Conservation (phyloP, 108 stramenopile species). For the Cyclotella atomus region DNA sequence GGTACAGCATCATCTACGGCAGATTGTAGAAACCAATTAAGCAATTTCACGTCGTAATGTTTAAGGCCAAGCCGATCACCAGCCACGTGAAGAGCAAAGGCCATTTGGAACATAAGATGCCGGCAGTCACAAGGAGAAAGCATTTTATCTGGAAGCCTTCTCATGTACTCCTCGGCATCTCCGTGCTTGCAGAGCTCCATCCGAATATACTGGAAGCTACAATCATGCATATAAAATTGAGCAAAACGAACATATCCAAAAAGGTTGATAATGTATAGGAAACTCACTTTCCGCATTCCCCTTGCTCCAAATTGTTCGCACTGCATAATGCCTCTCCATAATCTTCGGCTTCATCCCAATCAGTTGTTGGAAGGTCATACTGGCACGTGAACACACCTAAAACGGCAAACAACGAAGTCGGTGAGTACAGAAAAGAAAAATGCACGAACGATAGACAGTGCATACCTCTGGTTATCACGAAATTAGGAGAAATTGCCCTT, state of each 20-base stretch:
- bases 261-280: too few species aligned
- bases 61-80: conserved; percentile 84
- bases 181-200: conserved; percentile 97
- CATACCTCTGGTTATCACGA: conserved; percentile 79
- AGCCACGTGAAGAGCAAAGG: conserved; percentile 89
- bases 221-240: too few species aligned
- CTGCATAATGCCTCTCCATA: neutral
- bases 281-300: conserved; percentile 36
- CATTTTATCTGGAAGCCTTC: conserved; percentile 59
- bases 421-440: neutral
- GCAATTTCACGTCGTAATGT: conserved; percentile 98
- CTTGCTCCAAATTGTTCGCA: conserved; percentile 7
- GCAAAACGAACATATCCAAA: too few species aligned
- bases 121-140: conserved; percentile 55
- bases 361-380: conserved; percentile 61
- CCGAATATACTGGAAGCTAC: conserved; percentile 93
- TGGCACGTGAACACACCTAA: conserved; percentile 63
- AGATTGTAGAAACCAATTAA: conserved; percentile 91
- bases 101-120: conserved; percentile 92
- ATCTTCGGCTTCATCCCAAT: conserved; percentile 55
- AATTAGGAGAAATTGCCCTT: conserved; percentile 91
- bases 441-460: neutral
- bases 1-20: conserved; percentile 36
- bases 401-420: neutral
- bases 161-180: conserved; percentile 92